Evolutionary conservation across 2,329 filamentous ascomycete genomes (phyloP).

Genomic region (Trichoderma oligosporum): DNA sequence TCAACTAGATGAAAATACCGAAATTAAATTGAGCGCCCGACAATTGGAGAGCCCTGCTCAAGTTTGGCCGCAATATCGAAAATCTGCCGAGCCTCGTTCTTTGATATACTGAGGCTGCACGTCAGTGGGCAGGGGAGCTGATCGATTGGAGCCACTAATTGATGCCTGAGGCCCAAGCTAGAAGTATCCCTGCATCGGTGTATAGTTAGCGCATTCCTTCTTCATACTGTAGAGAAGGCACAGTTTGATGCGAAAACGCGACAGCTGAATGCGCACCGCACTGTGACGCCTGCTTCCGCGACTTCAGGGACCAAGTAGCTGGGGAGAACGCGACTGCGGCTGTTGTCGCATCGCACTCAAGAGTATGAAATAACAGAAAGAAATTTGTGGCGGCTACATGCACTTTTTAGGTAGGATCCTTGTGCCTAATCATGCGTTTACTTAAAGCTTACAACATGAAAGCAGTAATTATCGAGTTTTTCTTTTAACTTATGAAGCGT

Average conservation of each 20-base stretch:
- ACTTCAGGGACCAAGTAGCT: conserved; percentile 11
- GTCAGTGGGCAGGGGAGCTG: conserved; percentile 4
- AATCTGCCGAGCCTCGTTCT: conserved; percentile 7
- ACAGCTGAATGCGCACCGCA: conserved; percentile 18
- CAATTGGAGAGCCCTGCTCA: conserved; percentile 15
- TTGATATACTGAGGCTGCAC: conserved; percentile 17
- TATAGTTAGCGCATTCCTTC: conserved; percentile 16
- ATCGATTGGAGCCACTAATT: conserved; percentile 1
- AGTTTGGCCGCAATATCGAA: conserved; percentile 27
- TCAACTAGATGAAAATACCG: background rate
- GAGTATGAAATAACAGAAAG: background rate
- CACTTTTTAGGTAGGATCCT: background rate
- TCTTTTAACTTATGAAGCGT: conserved; percentile 16
- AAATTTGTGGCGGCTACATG: background rate
- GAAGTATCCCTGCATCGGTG: background rate
- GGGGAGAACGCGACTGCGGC: conserved; percentile 23
- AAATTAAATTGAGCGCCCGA: background rate
- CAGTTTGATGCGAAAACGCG: background rate
- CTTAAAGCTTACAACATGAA: conserved; percentile 9
- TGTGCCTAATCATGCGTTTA: background rate
- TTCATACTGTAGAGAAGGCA: conserved; percentile 1
- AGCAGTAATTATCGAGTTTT: conserved; percentile 19
- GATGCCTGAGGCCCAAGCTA: conserved; percentile 26
- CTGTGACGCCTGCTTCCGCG: conserved; percentile 21
- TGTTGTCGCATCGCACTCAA: conserved; percentile 14